Conservation (phyloP, 2,329 filamentous ascomycete genomes). For the Paecilomyces formosus region DNA sequence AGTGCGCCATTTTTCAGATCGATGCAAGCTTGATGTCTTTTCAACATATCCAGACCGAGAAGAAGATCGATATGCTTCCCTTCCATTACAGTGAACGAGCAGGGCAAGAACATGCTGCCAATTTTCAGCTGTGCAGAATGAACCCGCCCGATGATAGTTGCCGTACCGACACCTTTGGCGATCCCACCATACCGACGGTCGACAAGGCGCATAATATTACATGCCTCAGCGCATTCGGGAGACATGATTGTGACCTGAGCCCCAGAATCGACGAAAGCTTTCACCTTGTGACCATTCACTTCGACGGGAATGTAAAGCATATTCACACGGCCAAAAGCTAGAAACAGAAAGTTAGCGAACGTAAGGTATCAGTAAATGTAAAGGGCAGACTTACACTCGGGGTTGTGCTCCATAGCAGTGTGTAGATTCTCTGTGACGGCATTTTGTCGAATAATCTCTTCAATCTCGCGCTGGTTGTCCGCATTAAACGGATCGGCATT, state of each 20-base stretch:
- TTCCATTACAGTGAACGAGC: conserved; percentile 99
- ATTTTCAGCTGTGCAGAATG: conserved; percentile 95
- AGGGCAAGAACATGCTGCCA: conserved; percentile 76
- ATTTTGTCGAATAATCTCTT: conserved; percentile 95
- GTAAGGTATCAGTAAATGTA: neutral
- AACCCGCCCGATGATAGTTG: conserved; percentile 87
- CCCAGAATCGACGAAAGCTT: conserved; percentile 94
- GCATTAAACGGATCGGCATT: conserved; percentile 94
- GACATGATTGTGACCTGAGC: conserved; percentile 99
- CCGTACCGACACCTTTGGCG: conserved; percentile 88
- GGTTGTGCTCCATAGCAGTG: conserved; percentile 94
- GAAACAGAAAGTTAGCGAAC: conserved; percentile 1
- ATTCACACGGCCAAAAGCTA: conserved; percentile 88
- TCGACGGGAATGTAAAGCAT: conserved; percentile 96
- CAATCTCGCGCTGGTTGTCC: conserved; percentile 84
- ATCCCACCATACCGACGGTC: conserved; percentile 89
- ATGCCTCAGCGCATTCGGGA: conserved; percentile 79
- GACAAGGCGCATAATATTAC: conserved; percentile 92
- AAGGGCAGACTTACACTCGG: conserved; percentile 63
- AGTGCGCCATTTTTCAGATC: conserved; percentile 79
- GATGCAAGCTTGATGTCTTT: conserved; percentile 87
- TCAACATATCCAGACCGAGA: conserved; percentile 92
- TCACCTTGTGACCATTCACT: conserved; percentile 86
- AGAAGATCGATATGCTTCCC: conserved; percentile 93
- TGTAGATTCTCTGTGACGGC: conserved; percentile 91